Base-by-base conservation (phyloP, 1,139 yeast genomes). In the Debaryomyces sp. region DNA sequence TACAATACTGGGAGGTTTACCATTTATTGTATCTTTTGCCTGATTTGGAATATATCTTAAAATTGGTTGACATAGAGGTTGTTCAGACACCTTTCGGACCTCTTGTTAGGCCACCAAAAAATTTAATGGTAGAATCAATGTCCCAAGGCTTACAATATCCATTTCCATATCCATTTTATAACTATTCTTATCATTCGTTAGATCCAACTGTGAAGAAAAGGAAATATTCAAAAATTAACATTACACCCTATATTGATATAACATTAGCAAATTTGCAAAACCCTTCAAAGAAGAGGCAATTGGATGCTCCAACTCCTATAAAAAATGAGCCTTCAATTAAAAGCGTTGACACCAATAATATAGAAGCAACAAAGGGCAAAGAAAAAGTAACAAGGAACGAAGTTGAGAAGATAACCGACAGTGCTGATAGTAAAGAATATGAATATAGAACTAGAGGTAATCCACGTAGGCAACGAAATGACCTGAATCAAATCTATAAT, bases 91-190 rank as follows among this genome's bases (percentile, higher is more conserved):
- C 73, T 2, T 72, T 71, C 53, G 80, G 80, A 0, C 67, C 71
- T 5, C 53, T 76, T 22, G 70, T 76, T 12, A 62, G 63, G 44
- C 81, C 80, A 1, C 81, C 80, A 0, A 63, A 60, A 39, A 75
- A 74, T 50, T 73, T 64, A 50, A 54, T 74, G 53, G 66, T 63
- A 35, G 66, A 67, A 41, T 61, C 67, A 22, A 66, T 76, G 72
- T 62, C 71, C 32, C 71, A 69, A 50, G 81, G 80, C 1, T 68
- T 75, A 37, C 76, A 73, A 50, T 76, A 72, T 50, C 79, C 80
- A 12, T 75, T 71, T 50, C 80, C 80, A 4, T 76, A 71, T 49
- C 80, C 81, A 34, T 76, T 75, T 51, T 76, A 76, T 57, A 75
- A 75, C 48, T 76, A 67, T 54, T 73, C 79, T 2, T 75, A 71